These are phyloP conservation scores for Diddensiella transvaalensis DNA, from an alignment of 805 yeast genomes.

Conservation along the genomic window DNA sequence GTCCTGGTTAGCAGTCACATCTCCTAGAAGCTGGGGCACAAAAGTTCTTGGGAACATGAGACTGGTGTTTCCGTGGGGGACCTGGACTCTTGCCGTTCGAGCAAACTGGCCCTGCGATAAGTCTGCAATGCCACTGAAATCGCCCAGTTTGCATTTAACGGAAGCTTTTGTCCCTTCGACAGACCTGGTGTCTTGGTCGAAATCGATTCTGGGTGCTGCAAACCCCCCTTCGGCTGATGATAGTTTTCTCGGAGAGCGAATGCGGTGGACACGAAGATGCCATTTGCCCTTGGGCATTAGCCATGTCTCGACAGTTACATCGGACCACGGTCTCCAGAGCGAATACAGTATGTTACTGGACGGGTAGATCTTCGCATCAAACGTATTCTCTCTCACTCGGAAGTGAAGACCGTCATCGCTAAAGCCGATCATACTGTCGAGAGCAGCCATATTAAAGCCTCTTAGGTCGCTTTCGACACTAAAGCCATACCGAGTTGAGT, in stretches of 20 bases:
- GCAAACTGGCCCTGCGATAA: background rate
- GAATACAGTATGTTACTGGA: conserved; percentile 14
- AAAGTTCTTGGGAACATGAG: conserved; percentile 13
- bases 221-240: conserved; percentile 23
- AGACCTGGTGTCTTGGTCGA: background rate
- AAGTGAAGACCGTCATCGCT: conserved; percentile 19
- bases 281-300: conserved; percentile 19
- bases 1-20: conserved; percentile 3
- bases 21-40: conserved; percentile 17
- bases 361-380: conserved; percentile 3
- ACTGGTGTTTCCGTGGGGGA: conserved; percentile 18
- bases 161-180: background rate
- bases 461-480: conserved; percentile 18
- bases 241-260: conserved; percentile 10
- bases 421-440: conserved; percentile 24
- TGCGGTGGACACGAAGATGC: conserved; percentile 22
- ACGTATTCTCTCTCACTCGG: conserved; percentile 16
- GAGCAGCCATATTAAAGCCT: conserved; percentile 15
- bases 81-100: conserved; percentile 11
- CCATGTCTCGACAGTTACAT: conserved; percentile 24
- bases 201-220: conserved; percentile 7
- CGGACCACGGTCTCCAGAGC: conserved; percentile 20
- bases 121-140: conserved; percentile 12
- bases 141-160: background rate
- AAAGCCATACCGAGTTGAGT: conserved; percentile 25